phyloP scores from a whole-genome alignment of 352 stramenopile species.

The Phytophthora colocasiae region DNA sequence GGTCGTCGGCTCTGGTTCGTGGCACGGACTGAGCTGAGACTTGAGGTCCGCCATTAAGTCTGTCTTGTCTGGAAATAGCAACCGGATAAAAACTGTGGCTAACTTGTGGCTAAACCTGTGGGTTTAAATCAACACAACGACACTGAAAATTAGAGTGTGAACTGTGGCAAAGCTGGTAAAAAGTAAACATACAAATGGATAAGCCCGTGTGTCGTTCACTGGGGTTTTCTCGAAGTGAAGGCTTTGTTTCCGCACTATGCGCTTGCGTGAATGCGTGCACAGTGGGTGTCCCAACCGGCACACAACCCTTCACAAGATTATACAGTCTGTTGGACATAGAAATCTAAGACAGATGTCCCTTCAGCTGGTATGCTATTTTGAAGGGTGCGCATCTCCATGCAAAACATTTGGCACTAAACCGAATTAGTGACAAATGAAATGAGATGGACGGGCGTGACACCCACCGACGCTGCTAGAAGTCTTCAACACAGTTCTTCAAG shows the following conservation, averaged over 20 bases:
- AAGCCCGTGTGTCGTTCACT: constrained; percentile 1
- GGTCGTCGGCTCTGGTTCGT: constrained; percentile 22
- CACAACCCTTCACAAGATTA: constrained; percentile 8
- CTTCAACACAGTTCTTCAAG: too few relatives aligned
- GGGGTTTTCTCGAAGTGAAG: constrained; percentile 32
- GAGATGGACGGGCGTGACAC: constrained; percentile 22
- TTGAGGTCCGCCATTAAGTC: constrained; percentile 16
- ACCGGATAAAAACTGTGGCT: too few relatives aligned
- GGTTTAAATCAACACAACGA: not conserved
- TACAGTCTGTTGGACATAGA: constrained; percentile 2
- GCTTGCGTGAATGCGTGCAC: constrained; percentile 29
- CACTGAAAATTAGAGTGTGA: too few relatives aligned
- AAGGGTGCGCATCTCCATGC: constrained; percentile 17
- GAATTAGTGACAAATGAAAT: constrained; percentile 6
- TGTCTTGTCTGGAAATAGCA: constrained; percentile 22
- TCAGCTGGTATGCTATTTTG: constrained; percentile 13
- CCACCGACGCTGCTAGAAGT: constrained; percentile 14
- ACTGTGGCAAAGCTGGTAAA: not conserved
- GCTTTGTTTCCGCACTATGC: not conserved
- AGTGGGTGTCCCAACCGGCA: constrained; percentile 5
- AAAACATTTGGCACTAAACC: constrained; percentile 18
- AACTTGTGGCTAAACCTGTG: not conserved
- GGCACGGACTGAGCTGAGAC: constrained; percentile 15
- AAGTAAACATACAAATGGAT: not conserved
- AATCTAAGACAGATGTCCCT: constrained; percentile 3